Evolutionary conservation across 257 asterid species (phyloP).

Genomic region (Solanum pinnatisectum): DNA sequence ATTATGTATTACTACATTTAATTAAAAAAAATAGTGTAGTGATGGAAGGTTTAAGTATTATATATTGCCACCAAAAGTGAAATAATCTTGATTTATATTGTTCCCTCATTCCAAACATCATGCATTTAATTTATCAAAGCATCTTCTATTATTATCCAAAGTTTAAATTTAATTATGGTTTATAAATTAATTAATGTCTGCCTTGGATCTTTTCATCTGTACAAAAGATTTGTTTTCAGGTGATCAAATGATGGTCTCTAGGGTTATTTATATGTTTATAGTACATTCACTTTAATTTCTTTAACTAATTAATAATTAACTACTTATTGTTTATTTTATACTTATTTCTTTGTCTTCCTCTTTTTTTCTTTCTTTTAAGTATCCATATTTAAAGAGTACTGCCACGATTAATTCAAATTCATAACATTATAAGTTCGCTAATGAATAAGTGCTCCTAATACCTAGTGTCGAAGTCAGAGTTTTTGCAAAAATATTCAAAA

Average conservation of each 20-base stretch:
- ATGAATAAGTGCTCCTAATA: not conserved
- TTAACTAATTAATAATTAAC: not conserved
- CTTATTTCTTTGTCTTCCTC: conserved; percentile 14
- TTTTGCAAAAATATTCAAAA: fast-evolving
- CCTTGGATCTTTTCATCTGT: conserved; percentile 57
- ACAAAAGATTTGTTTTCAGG: conserved; percentile 46
- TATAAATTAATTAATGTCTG: conserved; percentile 9
- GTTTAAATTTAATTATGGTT: not conserved
- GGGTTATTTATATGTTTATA: conserved; percentile 7
- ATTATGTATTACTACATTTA: not conserved
- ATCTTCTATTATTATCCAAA: conserved; percentile 1
- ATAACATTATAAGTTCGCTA: not conserved
- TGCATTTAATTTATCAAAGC: conserved; percentile 28
- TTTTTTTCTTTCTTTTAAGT: not conserved
- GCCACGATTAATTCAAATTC: not conserved
- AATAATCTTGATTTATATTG: conserved; percentile 39
- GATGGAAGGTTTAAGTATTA: not conserved
- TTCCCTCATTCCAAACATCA: conserved; percentile 79
- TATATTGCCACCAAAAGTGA: conserved; percentile 20
- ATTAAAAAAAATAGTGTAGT: not conserved
- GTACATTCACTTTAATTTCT: not conserved
- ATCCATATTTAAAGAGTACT: not conserved
- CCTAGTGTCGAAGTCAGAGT: fast-evolving
- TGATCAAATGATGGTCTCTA: conserved; percentile 39
- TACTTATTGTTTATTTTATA: conserved; percentile 41